Percentiles rank a stretch among this genome's conserved stretches.
Evolutionary conservation across 345 rosid species (phyloP).

Genomic region (Eucalyptus erythrocorys): DNA sequence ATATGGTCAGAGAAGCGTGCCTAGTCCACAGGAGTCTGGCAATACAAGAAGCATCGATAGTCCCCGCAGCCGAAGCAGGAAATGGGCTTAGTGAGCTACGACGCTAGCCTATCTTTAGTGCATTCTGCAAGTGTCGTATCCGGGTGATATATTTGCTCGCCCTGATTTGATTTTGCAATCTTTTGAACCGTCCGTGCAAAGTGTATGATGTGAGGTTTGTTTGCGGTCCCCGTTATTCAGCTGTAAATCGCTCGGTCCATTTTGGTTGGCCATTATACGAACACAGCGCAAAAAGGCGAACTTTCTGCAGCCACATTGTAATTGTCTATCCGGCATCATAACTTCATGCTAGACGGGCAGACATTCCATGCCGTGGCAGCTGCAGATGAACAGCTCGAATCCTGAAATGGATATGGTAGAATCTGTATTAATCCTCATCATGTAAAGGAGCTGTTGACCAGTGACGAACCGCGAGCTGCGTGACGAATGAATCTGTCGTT

Average conservation of each 20-base stretch:
- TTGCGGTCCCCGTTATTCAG: neutral
- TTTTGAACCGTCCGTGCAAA: neutral
- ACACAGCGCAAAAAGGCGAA: neutral
- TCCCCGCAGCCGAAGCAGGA: constrained; percentile 43
- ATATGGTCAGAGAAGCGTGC: constrained; percentile 19
- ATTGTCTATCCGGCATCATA: neutral
- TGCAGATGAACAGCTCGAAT: neutral
- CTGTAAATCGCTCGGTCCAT: neutral
- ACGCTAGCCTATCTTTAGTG: neutral
- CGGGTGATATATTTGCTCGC: neutral
- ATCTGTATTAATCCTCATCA: neutral
- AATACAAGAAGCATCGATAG: constrained; percentile 15
- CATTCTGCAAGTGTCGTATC: neutral
- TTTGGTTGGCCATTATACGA: neutral
- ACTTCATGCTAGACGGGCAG: neutral
- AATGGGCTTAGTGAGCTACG: constrained; percentile 14
- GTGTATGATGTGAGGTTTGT: neutral
- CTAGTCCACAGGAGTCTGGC: constrained; percentile 11
- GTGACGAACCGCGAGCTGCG: neutral
- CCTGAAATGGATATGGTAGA: neutral
- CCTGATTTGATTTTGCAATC: neutral
- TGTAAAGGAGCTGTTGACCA: neutral
- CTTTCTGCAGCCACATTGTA: neutral
- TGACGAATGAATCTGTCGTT: neutral
- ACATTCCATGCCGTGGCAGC: neutral